Evolutionary conservation across 176 grass and related monocot genomes (phyloP).

Genomic region (Pharus latifolius): DNA sequence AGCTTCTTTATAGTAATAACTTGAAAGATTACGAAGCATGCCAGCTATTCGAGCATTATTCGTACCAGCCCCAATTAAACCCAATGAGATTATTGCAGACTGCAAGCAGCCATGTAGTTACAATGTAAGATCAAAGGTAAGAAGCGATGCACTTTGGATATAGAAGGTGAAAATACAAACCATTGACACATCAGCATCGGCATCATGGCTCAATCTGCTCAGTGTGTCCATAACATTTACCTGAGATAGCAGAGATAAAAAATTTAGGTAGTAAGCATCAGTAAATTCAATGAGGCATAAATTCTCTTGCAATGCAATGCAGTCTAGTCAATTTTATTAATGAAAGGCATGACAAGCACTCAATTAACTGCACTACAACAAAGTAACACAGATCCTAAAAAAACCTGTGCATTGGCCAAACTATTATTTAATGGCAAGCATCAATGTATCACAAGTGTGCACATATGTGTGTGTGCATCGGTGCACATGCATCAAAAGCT

Average conservation of each 20-base stretch:
- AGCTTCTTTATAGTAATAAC: slow-evolving; percentile 99
- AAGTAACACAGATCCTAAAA: background rate
- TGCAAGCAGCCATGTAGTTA: slow-evolving; percentile 23
- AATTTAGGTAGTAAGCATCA: background rate
- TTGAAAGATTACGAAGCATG: slow-evolving; percentile 97
- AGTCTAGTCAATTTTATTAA: background rate
- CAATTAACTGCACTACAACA: background rate
- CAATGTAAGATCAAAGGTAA: background rate
- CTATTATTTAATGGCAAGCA: background rate
- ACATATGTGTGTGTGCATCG: background rate
- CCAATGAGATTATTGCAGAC: slow-evolving; percentile 88
- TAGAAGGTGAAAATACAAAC: slow-evolving; percentile 19
- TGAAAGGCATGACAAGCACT: background rate
- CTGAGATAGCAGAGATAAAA: slow-evolving; percentile 28
- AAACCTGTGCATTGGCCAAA: background rate
- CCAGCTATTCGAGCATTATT: slow-evolving; percentile 97
- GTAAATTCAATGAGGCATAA: background rate
- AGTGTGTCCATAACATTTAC: slow-evolving; percentile 99
- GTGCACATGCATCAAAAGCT: background rate
- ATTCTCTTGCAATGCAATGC: background rate
- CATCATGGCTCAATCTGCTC: slow-evolving; percentile 98
- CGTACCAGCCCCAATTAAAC: slow-evolving; percentile 93
- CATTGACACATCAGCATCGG: slow-evolving; percentile 93
- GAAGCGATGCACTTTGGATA: background rate
- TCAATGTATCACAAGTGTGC: background rate